Conservation (phyloP, 2,329 filamentous ascomycete species). For the Diaporthe sp. region DNA sequence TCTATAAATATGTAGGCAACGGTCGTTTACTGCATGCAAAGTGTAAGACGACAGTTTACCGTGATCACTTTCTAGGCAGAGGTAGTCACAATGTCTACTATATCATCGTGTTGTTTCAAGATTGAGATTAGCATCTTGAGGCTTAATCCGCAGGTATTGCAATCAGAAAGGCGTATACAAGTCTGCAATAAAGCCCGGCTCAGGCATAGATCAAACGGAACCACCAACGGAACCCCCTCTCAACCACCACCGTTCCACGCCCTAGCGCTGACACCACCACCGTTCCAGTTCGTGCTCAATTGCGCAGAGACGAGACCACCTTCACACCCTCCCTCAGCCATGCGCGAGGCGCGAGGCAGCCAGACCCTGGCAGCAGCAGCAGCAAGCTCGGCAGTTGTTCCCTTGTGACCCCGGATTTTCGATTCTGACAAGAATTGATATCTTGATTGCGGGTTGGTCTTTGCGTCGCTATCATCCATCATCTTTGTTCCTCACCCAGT, state of each 20-base stretch:
- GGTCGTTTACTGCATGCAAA: neutral
- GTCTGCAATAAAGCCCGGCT: neutral
- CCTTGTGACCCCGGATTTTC: neutral
- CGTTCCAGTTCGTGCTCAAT: conserved; percentile 10
- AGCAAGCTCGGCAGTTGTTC: conserved; percentile 1
- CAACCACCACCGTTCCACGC: neutral
- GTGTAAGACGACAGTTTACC: too few species aligned
- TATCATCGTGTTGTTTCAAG: too few species aligned
- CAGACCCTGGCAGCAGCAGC: too few species aligned
- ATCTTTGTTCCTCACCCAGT: neutral
- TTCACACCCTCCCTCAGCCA: neutral
- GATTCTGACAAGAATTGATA: neutral
- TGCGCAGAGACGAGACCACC: neutral
- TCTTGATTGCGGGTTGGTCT: neutral
- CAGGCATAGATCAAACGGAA: neutral
- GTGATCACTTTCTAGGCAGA: too few species aligned
- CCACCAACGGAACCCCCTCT: neutral
- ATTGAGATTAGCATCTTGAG: too few species aligned
- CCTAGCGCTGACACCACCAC: conserved; percentile 14
- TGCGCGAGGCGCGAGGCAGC: neutral
- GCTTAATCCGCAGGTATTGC: neutral
- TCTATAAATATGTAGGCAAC: neutral
- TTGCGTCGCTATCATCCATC: too few species aligned
- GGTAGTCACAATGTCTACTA: too few species aligned
- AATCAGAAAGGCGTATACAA: neutral